Base-by-base conservation (phyloP, 2,329 filamentous ascomycete species). In the Verticillium nubilum region DNA sequence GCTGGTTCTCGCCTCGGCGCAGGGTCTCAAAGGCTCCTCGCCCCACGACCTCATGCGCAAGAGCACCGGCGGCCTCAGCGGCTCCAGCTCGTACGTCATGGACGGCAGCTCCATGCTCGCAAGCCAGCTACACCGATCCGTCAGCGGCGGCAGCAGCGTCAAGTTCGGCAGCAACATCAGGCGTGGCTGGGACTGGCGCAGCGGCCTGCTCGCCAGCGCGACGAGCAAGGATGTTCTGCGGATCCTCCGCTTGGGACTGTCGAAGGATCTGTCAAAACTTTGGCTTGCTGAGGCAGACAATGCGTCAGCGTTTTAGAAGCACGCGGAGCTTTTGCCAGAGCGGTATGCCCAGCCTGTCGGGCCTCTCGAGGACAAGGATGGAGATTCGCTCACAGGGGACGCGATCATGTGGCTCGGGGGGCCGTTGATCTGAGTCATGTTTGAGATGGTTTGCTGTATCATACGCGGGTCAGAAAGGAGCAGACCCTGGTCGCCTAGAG, bases 171-270 rank as follows among this genome's bases (percentile, higher is more conserved):
- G 68, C 50, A 69, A 76, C 54, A 74, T 75, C 33, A 80, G 84
- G 64, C 78, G 89, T 58, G 86, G 86, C 13, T 92, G 89, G 90
- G 88, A 93, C 73, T 93, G 90, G 91, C 79, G 91, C 66, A 78
- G 77, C 72, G 90, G 90, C 87, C 77, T 96, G 89, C 87, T 78
- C 85, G 68, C 83, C 29, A 80, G 78, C 12, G 84, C 82, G 19
- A 86, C 77, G 63, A 89, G 86, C 0, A 80, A 80, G 54, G 89
- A 94, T 63, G 79, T 97, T n/a, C 74, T 97, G 61, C 80, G 81
- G 64, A 82, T 88, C 64, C 70, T 97, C 73, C 83, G 93, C 64
- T 72, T 91, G 57, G 89, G 87, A 2, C 73, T 97, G 68, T 89
- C 91, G 15, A 85, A 83, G 71, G 91, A 95, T 65, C 75, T 96